Conservation (phyloP, 139 green algal genomes). For the Micractinium conductrix region DNA sequence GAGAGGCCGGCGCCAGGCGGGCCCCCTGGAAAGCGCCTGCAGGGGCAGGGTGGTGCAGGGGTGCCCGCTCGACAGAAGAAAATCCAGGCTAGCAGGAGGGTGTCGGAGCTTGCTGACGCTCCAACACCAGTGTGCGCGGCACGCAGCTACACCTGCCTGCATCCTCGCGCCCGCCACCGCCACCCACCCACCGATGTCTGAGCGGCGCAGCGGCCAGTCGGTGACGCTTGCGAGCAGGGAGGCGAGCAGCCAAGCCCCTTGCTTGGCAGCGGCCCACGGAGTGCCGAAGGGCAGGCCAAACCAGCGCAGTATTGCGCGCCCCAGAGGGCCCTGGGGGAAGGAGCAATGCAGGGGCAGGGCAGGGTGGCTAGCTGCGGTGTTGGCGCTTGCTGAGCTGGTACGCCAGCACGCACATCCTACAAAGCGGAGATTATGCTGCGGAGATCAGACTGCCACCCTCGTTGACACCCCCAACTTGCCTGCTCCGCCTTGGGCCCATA, state of each 20-base stretch:
- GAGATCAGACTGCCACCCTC: too few relatives aligned
- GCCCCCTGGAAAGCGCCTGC: constrained; percentile 4
- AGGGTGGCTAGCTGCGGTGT: background rate
- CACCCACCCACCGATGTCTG: too few relatives aligned
- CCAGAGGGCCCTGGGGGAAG: background rate
- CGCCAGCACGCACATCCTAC: too few relatives aligned
- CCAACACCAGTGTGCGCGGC: too few relatives aligned
- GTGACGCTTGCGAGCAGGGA: constrained; percentile 12
- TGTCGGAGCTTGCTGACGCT: too few relatives aligned
- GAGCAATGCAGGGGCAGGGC: background rate
- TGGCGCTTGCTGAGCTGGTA: too few relatives aligned
- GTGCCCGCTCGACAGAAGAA: background rate
- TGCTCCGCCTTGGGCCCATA: background rate
- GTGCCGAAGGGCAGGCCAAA: constrained; percentile 8
- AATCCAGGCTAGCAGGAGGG: too few relatives aligned
- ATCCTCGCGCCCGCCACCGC: background rate
- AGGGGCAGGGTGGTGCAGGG: background rate
- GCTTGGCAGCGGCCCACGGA: background rate
- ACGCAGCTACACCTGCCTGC: background rate
- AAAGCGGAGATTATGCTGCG: too few relatives aligned
- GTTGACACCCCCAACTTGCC: too few relatives aligned
- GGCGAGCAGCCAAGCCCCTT: background rate
- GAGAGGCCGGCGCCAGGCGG: constrained; percentile 47
- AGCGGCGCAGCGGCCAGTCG: constrained; percentile 69
- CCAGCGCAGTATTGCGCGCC: background rate